Evolutionary conservation across 139 green algal species (phyloP), one percentile per base, ranked within the genome.

Genomic region (Picocystis salinarum): DNA sequence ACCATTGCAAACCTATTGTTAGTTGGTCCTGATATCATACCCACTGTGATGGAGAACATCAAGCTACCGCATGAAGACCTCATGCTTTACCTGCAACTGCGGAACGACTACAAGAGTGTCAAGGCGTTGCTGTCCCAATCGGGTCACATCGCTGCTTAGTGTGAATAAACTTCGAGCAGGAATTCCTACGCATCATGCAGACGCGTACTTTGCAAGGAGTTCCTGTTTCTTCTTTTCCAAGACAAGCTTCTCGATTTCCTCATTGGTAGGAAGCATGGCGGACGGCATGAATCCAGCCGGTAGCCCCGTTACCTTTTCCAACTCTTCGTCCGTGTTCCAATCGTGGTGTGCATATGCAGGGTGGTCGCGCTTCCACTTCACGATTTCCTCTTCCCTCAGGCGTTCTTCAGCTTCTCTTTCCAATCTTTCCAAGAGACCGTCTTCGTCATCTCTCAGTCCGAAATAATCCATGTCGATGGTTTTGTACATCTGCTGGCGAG

Each of bases 391-490:
- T 25, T 24, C 34, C 20, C 24, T 44, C 26, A 4, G 27, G 23
- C 46, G 39, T 28, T 34, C 48, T 11, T 34, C 56, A 17, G 40
- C 53, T 3, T 19, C 56, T 48, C 5, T 46, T 17, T 33, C 44
- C 24, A 19, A 33, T 60, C 45, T 61, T 23, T 79, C 46, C 52
- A 95, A 55, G 28, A 86, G 53, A 9, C 83, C 85, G 39, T 93
- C 83, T 45, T 95, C 85, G 41, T 95, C 85, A 45, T 95, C 85
- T 10, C 75, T 42, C 50, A 92, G 89, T n/a, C 89, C 89, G 37
- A 91, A 99, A 59, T 99, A 99, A 54, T 95, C 86, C 4, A 62
- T 73, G 53, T 95, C 70, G 37, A 97, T 91, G 24, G 56, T 36
- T 40, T 79, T 77, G 62, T 80, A 66, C 74, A 97, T 73, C 46